Base-by-base conservation (phyloP, 139 green algal genomes). In the Tetradesmus obliquus region DNA sequence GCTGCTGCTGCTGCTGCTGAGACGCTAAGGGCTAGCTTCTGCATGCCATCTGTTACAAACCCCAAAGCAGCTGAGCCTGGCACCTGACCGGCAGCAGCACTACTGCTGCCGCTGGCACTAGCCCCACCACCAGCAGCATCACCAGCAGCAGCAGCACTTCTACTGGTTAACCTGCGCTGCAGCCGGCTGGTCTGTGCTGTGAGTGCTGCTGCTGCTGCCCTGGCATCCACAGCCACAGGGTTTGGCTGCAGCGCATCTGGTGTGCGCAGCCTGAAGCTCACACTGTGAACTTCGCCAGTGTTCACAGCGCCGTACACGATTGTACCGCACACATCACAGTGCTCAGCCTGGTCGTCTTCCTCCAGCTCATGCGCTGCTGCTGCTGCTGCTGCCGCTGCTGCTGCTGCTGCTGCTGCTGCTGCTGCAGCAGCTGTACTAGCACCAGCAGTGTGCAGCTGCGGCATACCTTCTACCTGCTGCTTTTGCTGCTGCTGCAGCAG, bases 261-360 rank as follows among this genome's bases (percentile, higher is more conserved):
- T 51, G 58, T 80, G 6, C 20, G 22, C 76, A 91, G 54, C 55
- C 76, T 91, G 88, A 91, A 91, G 3, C 12, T 79, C 79, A 91
- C n/a, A 79, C 55, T 91, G 74, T 87, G 66, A 19, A 91, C 88
- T 19, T 60, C 51, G 8, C 88, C 88, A 15, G 8, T 51, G 15
- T 54, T 60, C 3, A 19, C 76, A 12, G 54, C 8, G 15, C 24
- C 76, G 7, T 84, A 91, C 57, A 91, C 88, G 13, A 91, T 82
- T 0, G 55, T 79, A 3, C 87, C 87, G 24, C 3, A 74, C 22
- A 91, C 54, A 72, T 83, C 86, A 83, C 51, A 22, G 24, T 57
- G n/a, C 2, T 66, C 15, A 13, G 2, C 5, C 12, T 32, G n/a
- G 32, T 19, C n/a, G 5, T 20, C 20, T 19, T 5, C 53, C 5